Conservation (phyloP, 768 basidiomycete species). For the Podaxis mareebaensis region DNA sequence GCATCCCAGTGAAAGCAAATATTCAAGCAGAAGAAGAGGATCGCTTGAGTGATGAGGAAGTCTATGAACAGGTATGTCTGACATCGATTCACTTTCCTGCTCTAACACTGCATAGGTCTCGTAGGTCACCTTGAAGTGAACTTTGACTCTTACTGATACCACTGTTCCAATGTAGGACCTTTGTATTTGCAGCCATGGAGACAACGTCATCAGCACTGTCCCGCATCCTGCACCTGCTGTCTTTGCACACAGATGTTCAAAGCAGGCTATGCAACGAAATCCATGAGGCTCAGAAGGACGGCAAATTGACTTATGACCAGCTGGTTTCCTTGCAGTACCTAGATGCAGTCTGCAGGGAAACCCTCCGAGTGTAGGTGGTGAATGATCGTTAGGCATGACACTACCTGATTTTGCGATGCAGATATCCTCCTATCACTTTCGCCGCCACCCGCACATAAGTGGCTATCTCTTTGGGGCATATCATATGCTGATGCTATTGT, state of each 20-base stretch:
- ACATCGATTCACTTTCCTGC: neutral
- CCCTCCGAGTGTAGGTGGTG: constrained; percentile 34
- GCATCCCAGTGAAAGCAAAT: constrained; percentile 39
- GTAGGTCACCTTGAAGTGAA: neutral
- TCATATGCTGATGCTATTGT: neutral
- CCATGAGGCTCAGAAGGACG: constrained; percentile 24
- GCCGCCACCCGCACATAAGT: neutral
- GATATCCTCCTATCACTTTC: neutral
- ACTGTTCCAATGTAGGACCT: neutral
- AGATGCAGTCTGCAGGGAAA: constrained; percentile 42
- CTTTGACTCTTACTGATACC: neutral
- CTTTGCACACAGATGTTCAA: constrained; percentile 38
- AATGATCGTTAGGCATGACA: neutral
- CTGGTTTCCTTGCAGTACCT: constrained; percentile 38
- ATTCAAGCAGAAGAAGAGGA: constrained; percentile 32
- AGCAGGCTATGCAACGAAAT: constrained; percentile 37
- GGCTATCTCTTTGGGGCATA: neutral
- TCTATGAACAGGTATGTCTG: constrained; percentile 39
- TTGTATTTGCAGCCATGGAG: constrained; percentile 39
- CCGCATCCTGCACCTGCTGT: constrained; percentile 33
- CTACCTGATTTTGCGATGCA: neutral
- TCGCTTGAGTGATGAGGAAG: constrained; percentile 33
- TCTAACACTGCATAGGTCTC: neutral
- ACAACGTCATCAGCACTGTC: constrained; percentile 40
- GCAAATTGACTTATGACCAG: constrained; percentile 35